Base-by-base conservation (phyloP, 1,284 basidiomycete species). In the Rhodotorula sp. region DNA sequence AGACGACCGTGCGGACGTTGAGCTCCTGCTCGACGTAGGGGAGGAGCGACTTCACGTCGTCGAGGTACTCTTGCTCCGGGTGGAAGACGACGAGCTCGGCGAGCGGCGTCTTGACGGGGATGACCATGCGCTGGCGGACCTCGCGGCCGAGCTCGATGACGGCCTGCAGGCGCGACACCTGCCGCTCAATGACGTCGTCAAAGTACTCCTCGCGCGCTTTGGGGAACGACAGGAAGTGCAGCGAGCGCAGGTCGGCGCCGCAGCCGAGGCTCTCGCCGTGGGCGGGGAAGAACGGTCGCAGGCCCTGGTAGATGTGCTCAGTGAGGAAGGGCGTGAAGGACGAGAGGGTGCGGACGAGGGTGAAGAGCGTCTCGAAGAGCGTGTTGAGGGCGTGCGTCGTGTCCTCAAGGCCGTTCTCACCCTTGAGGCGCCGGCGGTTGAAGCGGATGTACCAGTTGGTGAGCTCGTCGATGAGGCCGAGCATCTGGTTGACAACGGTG, bases 361-460 rank as follows among this genome's bases (percentile, higher is more conserved):
- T 99, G 81, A 94, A 90, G 52, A 99, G 82, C 0, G 94, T 88
- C 83, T 99, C 96, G 80, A 98, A 98, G 51, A 99, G 84, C 27
- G 95, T 96, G 81, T 99, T 97, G 78, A 99, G 84, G 19, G 95
- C 96, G 19, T 89, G 83, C 24, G 89, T 79, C 15, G 94, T 95
- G 79, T 99, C 95, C 77, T 94, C 90, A 68, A 86, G 84, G 9
- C 95, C 92, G 78, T 92, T 90, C 81, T 96, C 92, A 58, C 96
- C 96, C 85, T 99, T 99, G 69, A 99, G 84, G 39, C 96, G 87
- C 75, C 89, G 89, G 67, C 96, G 89, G 82, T 99, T 99, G 85
- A 99, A 99, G 64, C 96, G 93, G 78, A 99, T 99, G 82, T 99
- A 99, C 94, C 95, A 98, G 81, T 99, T 99, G 58, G 96, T 99